Conservation (phyloP, 169 alveolate genomes). For the Ophryocystis elektroscirrha region DNA sequence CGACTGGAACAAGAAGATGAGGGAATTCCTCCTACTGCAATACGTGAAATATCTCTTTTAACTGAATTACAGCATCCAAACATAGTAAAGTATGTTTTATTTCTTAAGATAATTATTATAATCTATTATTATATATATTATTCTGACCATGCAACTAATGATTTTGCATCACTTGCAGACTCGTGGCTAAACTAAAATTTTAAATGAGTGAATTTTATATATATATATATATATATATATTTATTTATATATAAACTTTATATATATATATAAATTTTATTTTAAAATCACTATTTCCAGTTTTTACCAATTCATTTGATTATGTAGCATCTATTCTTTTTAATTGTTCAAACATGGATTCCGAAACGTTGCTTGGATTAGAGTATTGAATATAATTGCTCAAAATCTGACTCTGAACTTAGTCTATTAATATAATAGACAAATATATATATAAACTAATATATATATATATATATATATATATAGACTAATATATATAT, state of each 20-base stretch:
- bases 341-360: too few species aligned
- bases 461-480: too few species aligned
- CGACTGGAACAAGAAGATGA: conserved; percentile 96
- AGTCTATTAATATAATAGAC: conserved; percentile 39
- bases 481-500: too few species aligned
- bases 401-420: too few species aligned
- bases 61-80: conserved; percentile 94
- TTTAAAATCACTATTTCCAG: conserved; percentile 22
- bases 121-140: not conserved
- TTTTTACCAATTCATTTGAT: too few species aligned
- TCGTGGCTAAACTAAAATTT: not conserved
- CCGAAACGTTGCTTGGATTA: too few species aligned
- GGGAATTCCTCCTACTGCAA: conserved; percentile 76
- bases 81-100: too few species aligned
- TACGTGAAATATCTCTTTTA: conserved; percentile 82
- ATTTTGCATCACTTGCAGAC: not conserved
- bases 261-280: not conserved
- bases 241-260: not conserved
- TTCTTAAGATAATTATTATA: not conserved
- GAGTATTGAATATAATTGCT: too few species aligned
- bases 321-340: too few species aligned
- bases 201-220: not conserved
- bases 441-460: not conserved
- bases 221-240: not conserved
- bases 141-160: not conserved